These are phyloP conservation scores for Albizia julibrissin DNA, from an alignment of 306 rosid genomes.

Conservation along the genomic window DNA sequence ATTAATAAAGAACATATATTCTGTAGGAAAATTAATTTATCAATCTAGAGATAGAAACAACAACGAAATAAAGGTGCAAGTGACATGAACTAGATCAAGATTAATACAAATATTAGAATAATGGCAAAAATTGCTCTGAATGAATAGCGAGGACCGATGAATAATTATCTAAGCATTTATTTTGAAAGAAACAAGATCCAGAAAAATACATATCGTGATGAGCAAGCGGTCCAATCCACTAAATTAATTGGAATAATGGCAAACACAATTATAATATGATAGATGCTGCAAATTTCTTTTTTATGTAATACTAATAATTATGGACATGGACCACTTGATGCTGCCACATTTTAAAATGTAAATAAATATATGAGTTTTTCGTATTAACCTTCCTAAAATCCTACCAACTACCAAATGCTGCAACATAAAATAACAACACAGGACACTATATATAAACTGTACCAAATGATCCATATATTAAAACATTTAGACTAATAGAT, in stretches of 20 bases:
- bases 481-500: background rate
- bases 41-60: too few species aligned
- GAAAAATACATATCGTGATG: background rate
- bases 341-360: conserved; percentile 33
- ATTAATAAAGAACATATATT: too few species aligned
- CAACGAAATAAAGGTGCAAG: too few species aligned
- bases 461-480: background rate
- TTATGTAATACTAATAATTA: conserved; percentile 16
- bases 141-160: conserved; percentile 18
- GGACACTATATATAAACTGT: background rate
- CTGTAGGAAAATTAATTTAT: too few species aligned
- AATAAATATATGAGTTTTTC: conserved; percentile 30
- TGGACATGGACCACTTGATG: conserved; percentile 39
- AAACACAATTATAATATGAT: conserved; percentile 35
- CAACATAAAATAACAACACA: background rate
- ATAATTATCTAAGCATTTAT: conserved; percentile 5
- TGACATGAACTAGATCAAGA: too few species aligned
- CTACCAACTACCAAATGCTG: conserved; percentile 33
- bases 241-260: conserved; percentile 37
- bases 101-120: too few species aligned
- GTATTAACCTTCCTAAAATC: conserved; percentile 20
- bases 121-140: background rate
- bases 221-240: conserved; percentile 34
- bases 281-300: conserved; percentile 18
- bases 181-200: conserved; percentile 25